These are phyloP conservation scores for Teratosphaeria viscida DNA, from an alignment of 2,329 filamentous ascomycete species.

Conservation along the genomic window DNA sequence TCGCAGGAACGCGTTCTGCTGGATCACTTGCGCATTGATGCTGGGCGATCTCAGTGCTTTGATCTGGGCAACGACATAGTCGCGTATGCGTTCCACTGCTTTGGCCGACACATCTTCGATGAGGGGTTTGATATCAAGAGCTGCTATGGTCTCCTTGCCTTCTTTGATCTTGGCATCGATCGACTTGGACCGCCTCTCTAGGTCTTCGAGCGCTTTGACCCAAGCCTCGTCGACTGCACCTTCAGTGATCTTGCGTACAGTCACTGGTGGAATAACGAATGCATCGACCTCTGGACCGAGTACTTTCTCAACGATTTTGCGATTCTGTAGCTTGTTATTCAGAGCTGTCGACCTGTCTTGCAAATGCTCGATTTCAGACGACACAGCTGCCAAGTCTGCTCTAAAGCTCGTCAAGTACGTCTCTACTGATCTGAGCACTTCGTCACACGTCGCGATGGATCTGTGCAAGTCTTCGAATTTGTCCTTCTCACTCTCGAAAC, in stretches of 20 bases:
- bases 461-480: conserved; percentile 85
- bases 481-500: conserved; percentile 63
- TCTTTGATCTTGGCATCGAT: conserved; percentile 59
- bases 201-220: conserved; percentile 69
- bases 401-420: conserved; percentile 86
- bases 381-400: conserved; percentile 82
- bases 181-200: conserved; percentile 65
- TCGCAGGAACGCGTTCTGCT: conserved; percentile 80
- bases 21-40: conserved; percentile 94
- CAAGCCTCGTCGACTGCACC: conserved; percentile 84
- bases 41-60: conserved; percentile 88
- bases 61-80: conserved; percentile 89
- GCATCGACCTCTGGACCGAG: conserved; percentile 85
- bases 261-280: conserved; percentile 72
- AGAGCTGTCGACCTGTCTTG: conserved; percentile 77
- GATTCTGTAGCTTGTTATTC: conserved; percentile 76
- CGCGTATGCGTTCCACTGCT: conserved; percentile 86
- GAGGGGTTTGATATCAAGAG: conserved; percentile 74
- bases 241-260: conserved; percentile 77
- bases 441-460: conserved; percentile 82
- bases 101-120: conserved; percentile 76
- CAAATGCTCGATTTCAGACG: conserved; percentile 86
- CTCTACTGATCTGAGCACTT: conserved; percentile 87
- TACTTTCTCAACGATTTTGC: conserved; percentile 78
- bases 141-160: conserved; percentile 57